phyloP scores from a whole-genome alignment of 1,284 basidiomycete species.

The Rhizoctonia solani region DNA sequence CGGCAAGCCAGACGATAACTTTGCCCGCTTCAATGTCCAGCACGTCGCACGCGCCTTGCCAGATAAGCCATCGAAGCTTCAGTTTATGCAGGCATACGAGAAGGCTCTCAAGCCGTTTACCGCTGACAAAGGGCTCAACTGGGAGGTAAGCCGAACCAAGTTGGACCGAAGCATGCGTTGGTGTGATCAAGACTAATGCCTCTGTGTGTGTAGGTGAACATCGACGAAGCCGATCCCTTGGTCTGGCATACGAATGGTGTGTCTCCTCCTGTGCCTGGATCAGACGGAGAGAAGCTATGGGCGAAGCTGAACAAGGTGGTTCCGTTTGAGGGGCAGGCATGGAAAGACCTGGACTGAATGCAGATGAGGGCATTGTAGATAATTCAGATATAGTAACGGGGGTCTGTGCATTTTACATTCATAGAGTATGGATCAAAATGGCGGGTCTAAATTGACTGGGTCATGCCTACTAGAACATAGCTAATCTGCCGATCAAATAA shows the following conservation, averaged over 20 bases:
- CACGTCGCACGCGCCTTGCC: not conserved
- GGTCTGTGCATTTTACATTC: too few relatives aligned
- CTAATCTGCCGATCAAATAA: too few relatives aligned
- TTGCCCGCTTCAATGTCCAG: conserved; percentile 1
- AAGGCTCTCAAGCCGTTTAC: not conserved
- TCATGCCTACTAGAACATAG: too few relatives aligned
- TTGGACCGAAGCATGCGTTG: not conserved
- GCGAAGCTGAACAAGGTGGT: not conserved
- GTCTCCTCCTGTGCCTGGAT: not conserved
- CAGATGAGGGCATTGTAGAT: too few relatives aligned
- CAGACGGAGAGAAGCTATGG: not conserved
- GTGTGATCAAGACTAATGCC: not conserved
- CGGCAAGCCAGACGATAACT: not conserved
- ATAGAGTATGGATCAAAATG: too few relatives aligned
- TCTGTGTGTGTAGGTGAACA: not conserved
- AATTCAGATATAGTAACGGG: too few relatives aligned
- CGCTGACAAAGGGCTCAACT: not conserved
- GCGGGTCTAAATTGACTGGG: too few relatives aligned
- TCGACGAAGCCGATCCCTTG: not conserved
- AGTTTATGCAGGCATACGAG: not conserved
- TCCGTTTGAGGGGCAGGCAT: not conserved
- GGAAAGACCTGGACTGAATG: too few relatives aligned
- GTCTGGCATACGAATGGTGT: not conserved
- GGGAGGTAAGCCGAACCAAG: not conserved
- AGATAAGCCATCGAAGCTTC: not conserved